Percentiles rank a stretch among this genome's conserved stretches.
Conservation (phyloP, 306 rosid genomes). For the Acacia acuminata region DNA sequence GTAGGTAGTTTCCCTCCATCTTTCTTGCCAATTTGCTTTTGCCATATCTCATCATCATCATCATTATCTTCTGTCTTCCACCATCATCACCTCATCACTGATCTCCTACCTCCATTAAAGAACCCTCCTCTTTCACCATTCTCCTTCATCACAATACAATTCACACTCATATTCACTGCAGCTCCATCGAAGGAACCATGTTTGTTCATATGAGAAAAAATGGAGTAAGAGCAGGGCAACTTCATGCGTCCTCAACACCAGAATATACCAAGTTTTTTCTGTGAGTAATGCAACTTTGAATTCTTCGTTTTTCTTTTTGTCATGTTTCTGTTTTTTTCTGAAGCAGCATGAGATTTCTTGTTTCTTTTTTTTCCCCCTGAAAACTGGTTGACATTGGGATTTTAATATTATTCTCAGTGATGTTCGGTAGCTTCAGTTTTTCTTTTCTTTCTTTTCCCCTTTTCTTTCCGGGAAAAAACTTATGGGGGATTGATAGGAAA, state of each 20-base stretch:
- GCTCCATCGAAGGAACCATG: not conserved
- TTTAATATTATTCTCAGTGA: conserved; percentile 4
- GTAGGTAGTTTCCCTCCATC: conserved; percentile 81
- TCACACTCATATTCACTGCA: not conserved
- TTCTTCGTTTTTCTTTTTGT: conserved; percentile 16
- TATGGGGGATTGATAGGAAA: no score
- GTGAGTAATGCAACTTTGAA: conserved; percentile 35
- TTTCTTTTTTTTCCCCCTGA: not conserved
- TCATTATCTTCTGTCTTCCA: conserved; percentile 55
- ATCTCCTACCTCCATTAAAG: conserved; percentile 14
- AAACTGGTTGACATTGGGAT: conserved; percentile 29
- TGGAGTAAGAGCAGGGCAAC: not conserved
- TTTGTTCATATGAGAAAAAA: not conserved
- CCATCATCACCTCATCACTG: conserved; percentile 30
- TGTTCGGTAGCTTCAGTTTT: not conserved
- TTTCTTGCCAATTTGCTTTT: conserved; percentile 56
- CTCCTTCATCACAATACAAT: conserved; percentile 27
- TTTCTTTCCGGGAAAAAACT: no score
- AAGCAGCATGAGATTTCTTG: conserved; percentile 12
- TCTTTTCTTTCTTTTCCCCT: no score
- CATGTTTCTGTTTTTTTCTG: conserved; percentile 1
- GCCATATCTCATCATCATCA: conserved; percentile 70
- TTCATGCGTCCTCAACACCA: conserved; percentile 31
- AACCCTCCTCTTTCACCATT: conserved; percentile 27
- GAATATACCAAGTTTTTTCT: conserved; percentile 30